These are phyloP conservation scores for Peziza echinospora DNA, from an alignment of 495 filamentous ascomycete species.

Conservation along the genomic window DNA sequence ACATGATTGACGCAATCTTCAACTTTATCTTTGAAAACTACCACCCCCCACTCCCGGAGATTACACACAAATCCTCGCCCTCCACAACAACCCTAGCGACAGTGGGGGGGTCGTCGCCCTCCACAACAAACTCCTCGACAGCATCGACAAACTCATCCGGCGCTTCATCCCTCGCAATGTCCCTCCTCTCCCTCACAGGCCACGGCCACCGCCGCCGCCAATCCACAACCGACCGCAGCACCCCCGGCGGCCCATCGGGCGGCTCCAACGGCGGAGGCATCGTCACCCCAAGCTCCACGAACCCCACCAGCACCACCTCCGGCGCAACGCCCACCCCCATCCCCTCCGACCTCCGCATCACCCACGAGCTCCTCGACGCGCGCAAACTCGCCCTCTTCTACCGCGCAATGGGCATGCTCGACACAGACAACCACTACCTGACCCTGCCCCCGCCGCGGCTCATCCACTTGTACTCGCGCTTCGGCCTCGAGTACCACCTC, in stretches of 20 bases:
- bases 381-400: background rate
- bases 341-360: background rate
- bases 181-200: background rate
- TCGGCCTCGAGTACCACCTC: slow-evolving; percentile 1
- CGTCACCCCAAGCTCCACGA: background rate
- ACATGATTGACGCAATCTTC: background rate
- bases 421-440: background rate
- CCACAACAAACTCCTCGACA: background rate
- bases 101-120: background rate
- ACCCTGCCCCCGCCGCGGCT: background rate
- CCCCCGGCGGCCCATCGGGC: background rate
- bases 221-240: background rate
- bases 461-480: background rate
- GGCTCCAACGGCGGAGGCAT: background rate
- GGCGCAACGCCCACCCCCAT: no score
- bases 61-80: background rate
- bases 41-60: background rate
- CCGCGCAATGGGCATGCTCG: background rate
- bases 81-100: background rate
- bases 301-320: no score
- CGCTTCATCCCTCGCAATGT: background rate
- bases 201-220: background rate
- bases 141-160: background rate
- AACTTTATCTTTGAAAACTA: background rate
- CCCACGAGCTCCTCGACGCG: background rate